These are phyloP conservation scores for Ophiostoma ips DNA, from an alignment of 2,329 filamentous ascomycete species.

Conservation along the genomic window DNA sequence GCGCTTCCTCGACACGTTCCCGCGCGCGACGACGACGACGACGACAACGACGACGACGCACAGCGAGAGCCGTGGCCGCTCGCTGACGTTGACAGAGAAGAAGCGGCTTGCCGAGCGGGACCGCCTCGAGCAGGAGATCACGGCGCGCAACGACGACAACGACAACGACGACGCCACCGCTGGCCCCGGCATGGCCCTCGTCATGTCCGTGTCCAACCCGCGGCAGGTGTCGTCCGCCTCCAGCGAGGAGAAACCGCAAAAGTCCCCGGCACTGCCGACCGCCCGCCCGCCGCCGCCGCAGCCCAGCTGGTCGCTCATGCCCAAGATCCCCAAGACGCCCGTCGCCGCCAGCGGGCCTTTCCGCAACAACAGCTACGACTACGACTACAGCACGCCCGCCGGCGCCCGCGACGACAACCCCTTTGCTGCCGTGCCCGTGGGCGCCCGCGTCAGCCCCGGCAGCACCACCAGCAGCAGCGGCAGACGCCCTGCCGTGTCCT, in stretches of 20 bases:
- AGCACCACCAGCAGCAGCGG: neutral
- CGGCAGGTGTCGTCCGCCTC: neutral
- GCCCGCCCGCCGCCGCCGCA: neutral
- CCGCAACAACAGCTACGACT: neutral
- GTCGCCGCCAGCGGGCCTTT: too few relatives aligned
- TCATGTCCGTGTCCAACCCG: neutral
- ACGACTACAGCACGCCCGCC: neutral
- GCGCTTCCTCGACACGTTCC: neutral
- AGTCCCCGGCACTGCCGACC: neutral
- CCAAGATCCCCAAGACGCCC: slow-evolving; percentile 4
- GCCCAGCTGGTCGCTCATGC: slow-evolving; percentile 8
- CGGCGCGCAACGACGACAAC: neutral
- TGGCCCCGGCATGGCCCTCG: slow-evolving; percentile 5
- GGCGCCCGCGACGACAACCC: neutral
- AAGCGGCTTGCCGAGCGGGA: neutral
- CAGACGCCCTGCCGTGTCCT: slow-evolving; percentile 2
- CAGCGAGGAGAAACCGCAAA: neutral
- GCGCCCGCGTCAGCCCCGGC: neutral
- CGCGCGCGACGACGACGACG: too few relatives aligned
- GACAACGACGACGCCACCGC: too few relatives aligned
- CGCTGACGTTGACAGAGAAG: neutral
- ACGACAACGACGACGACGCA: too few relatives aligned
- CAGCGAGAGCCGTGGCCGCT: neutral
- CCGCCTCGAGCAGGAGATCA: neutral
- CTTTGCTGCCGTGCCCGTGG: neutral